phyloP scores from a whole-genome alignment of 495 filamentous ascomycete genomes.

The Podospora pseudopauciseta region DNA sequence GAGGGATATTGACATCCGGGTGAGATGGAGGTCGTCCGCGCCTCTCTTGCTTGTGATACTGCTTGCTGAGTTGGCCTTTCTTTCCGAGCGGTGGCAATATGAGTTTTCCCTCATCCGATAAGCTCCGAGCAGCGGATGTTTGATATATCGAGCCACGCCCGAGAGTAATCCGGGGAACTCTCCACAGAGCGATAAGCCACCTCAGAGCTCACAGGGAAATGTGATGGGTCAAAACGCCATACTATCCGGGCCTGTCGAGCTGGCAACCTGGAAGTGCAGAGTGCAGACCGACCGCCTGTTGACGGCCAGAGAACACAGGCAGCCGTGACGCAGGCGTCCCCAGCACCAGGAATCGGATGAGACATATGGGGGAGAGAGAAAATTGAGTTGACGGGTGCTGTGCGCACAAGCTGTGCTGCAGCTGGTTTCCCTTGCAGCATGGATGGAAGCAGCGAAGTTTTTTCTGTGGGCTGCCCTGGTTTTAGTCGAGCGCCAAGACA shows the following conservation, averaged over 20 bases:
- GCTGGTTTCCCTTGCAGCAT: conserved; percentile 3
- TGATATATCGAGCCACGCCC: conserved; percentile 7
- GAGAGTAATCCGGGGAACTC: conserved; percentile 18
- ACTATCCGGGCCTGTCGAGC: background rate
- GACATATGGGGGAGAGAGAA: background rate
- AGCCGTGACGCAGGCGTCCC: too few species aligned
- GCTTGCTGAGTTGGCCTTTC: background rate
- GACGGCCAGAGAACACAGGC: too few species aligned
- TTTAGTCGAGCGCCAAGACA: background rate
- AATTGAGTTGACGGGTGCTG: background rate
- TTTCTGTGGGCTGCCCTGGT: conserved; percentile 3
- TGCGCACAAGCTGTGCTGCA: background rate
- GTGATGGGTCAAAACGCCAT: background rate
- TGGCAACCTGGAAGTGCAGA: background rate
- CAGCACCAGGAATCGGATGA: background rate
- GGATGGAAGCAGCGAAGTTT: conserved; percentile 1
- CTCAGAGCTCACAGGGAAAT: background rate
- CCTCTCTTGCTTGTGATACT: background rate
- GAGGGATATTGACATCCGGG: background rate
- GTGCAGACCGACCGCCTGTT: background rate
- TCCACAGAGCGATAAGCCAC: conserved; percentile 16
- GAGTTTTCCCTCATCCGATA: conserved; percentile 9
- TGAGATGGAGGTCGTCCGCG: background rate
- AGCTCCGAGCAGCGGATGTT: conserved; percentile 14
- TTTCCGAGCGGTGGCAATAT: conserved; percentile 6